phyloP scores from a whole-genome alignment of 805 yeast species.

The Lachancea cidri region DNA sequence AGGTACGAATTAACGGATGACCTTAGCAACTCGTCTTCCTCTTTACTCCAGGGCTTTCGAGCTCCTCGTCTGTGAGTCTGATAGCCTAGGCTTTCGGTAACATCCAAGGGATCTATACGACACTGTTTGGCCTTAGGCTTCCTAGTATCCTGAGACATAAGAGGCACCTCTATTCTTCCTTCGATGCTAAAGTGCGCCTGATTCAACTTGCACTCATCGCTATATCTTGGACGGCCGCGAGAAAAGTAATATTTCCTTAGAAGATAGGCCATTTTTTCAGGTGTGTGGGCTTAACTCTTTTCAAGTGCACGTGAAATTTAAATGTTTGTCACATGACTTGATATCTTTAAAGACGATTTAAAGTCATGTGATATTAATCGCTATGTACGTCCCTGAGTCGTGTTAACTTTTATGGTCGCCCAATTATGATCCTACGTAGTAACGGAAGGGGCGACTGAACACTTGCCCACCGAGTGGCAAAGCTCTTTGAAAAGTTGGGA shows the following conservation, averaged over 20 bases:
- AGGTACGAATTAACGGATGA: conserved; percentile 38
- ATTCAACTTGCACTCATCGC: neutral
- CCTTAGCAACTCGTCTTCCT: conserved; percentile 60
- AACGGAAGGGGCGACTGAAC: too few species aligned
- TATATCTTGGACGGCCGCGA: neutral
- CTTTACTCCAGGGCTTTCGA: conserved; percentile 68
- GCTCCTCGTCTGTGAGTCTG: conserved; percentile 62
- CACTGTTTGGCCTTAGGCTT: conserved; percentile 3
- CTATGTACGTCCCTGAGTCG: too few species aligned
- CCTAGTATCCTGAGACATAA: neutral
- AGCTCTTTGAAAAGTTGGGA: neutral
- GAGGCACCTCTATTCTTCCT: neutral
- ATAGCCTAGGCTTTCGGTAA: conserved; percentile 69
- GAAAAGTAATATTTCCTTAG: neutral
- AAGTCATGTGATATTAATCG: too few species aligned
- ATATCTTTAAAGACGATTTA: too few species aligned
- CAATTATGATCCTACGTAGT: too few species aligned
- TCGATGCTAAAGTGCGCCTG: neutral
- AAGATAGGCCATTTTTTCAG: neutral
- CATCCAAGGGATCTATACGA: conserved; percentile 36
- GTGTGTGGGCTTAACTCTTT: neutral
- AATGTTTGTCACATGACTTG: too few species aligned
- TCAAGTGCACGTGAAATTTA: neutral
- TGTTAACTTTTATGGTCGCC: too few species aligned
- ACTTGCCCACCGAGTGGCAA: neutral